Evolutionary conservation across 2,329 filamentous ascomycete genomes (phyloP).

Genomic region (Chrysoporthe deuterocubensis): DNA sequence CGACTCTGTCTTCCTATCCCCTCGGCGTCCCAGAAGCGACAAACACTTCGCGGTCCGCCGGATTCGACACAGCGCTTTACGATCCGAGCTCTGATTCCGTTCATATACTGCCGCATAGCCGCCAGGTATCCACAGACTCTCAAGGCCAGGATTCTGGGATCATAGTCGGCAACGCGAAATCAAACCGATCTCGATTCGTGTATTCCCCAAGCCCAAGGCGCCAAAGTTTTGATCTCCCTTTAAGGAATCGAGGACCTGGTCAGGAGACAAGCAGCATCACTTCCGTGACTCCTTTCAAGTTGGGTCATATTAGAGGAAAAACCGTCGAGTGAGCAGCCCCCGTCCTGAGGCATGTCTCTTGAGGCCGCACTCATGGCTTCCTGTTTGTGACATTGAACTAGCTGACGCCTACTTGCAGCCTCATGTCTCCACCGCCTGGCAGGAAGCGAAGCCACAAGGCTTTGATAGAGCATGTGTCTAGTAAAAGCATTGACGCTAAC

Average conservation of each 20-base stretch:
- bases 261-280: conserved; percentile 10
- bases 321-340: background rate
- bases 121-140: conserved; percentile 10
- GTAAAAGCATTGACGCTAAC: conserved; percentile 22
- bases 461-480: conserved; percentile 14
- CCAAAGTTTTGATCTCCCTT: conserved; percentile 19
- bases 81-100: conserved; percentile 22
- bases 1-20: conserved; percentile 24
- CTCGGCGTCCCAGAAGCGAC: conserved; percentile 14
- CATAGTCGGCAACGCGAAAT: background rate
- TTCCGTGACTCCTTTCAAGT: conserved; percentile 4
- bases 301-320: conserved; percentile 7
- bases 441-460: conserved; percentile 20
- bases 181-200: conserved; percentile 9
- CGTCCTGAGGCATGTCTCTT: background rate
- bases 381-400: background rate
- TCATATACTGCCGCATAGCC: conserved; percentile 17
- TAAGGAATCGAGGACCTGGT: background rate
- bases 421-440: conserved; percentile 27
- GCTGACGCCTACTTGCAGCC: conserved; percentile 19
- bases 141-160: background rate
- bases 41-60: conserved; percentile 18
- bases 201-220: conserved; percentile 16
- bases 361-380: too few relatives aligned
- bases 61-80: conserved; percentile 25